Evolutionary conservation across 352 stramenopile genomes (phyloP).

Genomic region (Plasmopara muralis): DNA sequence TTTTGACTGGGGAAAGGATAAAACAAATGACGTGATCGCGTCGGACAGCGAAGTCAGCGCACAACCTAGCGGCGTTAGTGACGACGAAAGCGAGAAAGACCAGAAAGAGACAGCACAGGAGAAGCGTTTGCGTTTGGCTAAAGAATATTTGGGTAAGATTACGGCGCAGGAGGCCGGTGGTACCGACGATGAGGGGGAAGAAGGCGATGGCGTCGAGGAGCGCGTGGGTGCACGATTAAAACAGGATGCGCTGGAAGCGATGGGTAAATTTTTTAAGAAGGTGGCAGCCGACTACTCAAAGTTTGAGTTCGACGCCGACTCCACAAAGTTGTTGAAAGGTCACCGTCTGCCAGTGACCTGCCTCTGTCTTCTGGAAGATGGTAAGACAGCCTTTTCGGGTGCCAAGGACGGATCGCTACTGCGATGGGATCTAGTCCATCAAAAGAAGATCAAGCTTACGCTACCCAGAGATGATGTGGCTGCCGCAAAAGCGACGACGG

Average conservation of each 20-base stretch:
- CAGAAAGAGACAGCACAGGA: slow-evolving; percentile 81
- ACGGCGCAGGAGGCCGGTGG: slow-evolving; percentile 49
- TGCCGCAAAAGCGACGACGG: slow-evolving; percentile 39
- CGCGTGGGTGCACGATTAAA: slow-evolving; percentile 73
- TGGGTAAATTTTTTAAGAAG: slow-evolving; percentile 86
- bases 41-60: slow-evolving; percentile 66
- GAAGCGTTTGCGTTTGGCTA: slow-evolving; percentile 83
- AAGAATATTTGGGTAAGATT: slow-evolving; percentile 85
- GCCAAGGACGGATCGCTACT: slow-evolving; percentile 91
- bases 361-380: slow-evolving; percentile 84
- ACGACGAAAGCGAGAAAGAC: slow-evolving; percentile 44
- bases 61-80: slow-evolving; percentile 11
- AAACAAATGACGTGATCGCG: slow-evolving; percentile 49
- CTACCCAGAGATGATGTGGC: slow-evolving; percentile 59
- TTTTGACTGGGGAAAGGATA: slow-evolving; percentile 68
- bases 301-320: slow-evolving; percentile 80
- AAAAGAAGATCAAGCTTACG: slow-evolving; percentile 63
- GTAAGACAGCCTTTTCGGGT: slow-evolving; percentile 85
- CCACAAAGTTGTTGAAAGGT: slow-evolving; percentile 69
- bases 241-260: slow-evolving; percentile 76
- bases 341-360: slow-evolving; percentile 83
- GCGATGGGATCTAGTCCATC: slow-evolving; percentile 80
- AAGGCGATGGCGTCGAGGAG: slow-evolving; percentile 54
- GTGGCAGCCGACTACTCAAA: slow-evolving; percentile 65
- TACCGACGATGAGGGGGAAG: slow-evolving; percentile 27